Evolutionary conservation across 371 early-diverging fungal genomes (phyloP).

Genomic region (Mortierella polycephala): DNA sequence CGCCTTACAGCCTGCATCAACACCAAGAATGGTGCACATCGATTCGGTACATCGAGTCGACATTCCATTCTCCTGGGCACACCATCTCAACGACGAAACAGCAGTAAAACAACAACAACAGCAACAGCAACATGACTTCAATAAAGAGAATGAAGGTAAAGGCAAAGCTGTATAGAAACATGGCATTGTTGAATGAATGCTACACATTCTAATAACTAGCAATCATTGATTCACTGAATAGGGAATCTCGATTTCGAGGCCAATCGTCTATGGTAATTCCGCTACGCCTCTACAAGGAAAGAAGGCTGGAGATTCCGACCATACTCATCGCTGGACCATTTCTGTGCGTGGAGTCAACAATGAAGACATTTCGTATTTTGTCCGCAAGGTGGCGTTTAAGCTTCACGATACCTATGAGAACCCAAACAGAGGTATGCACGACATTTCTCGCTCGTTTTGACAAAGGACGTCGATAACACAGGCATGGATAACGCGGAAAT

Average conservation of each 20-base stretch:
- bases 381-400: conserved; percentile 93
- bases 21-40: too few species aligned
- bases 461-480: background rate
- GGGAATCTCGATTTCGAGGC: conserved; percentile 76
- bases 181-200: background rate
- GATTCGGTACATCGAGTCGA: too few species aligned
- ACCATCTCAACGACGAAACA: too few species aligned
- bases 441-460: too few species aligned
- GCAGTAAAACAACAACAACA: too few species aligned
- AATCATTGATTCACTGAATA: conserved; percentile 26
- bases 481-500: background rate
- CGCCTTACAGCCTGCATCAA: too few species aligned
- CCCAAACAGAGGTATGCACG: conserved; percentile 69
- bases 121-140: conserved; percentile 29
- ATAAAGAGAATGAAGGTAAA: conserved; percentile 49
- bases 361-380: conserved; percentile 85
- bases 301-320: conserved; percentile 73
- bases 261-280: conserved; percentile 82
- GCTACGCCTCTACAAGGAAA: conserved; percentile 75
- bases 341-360: conserved; percentile 88
- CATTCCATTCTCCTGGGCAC: too few species aligned
- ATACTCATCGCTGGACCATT: conserved; percentile 89
- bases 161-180: background rate
- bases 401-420: conserved; percentile 96
- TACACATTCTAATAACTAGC: background rate